Percentiles rank a stretch among this genome's conserved stretches.
Evolutionary conservation across 495 filamentous ascomycete genomes (phyloP).

Genomic region (Neurospora pannonica): DNA sequence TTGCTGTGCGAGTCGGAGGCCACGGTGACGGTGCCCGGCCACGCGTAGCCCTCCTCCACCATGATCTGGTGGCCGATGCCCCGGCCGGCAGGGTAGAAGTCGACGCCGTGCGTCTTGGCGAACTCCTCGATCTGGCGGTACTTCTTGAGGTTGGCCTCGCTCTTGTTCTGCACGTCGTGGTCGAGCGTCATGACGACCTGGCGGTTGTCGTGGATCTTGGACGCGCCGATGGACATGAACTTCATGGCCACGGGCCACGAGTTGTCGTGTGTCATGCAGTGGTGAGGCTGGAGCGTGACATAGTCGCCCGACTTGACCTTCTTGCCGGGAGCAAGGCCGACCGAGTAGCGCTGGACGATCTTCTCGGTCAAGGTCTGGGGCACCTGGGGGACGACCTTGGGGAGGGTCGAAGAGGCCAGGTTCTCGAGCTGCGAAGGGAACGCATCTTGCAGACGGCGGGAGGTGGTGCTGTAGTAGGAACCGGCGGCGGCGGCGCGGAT

Average conservation of each 20-base stretch:
- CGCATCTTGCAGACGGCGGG: slow-evolving; percentile 13
- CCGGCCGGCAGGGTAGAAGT: slow-evolving; percentile 73
- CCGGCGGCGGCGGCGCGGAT: slow-evolving; percentile 3
- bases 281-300: slow-evolving; percentile 64
- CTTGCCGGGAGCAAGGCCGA: slow-evolving; percentile 64
- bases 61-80: slow-evolving; percentile 42
- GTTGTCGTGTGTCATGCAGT: slow-evolving; percentile 92
- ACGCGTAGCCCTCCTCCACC: slow-evolving; percentile 40
- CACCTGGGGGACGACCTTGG: background rate
- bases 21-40: slow-evolving; percentile 77
- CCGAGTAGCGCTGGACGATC: slow-evolving; percentile 72
- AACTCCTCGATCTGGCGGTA: slow-evolving; percentile 82
- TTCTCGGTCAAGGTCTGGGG: slow-evolving; percentile 87
- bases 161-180: slow-evolving; percentile 89
- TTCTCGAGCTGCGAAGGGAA: slow-evolving; percentile 22
- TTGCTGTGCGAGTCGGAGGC: slow-evolving; percentile 80
- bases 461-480: slow-evolving; percentile 15
- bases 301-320: slow-evolving; percentile 70
- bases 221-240: slow-evolving; percentile 82
- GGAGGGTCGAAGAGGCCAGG: background rate
- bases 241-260: slow-evolving; percentile 77
- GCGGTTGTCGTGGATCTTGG: slow-evolving; percentile 56
- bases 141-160: slow-evolving; percentile 72
- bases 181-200: slow-evolving; percentile 88
- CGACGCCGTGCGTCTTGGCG: slow-evolving; percentile 67